These are phyloP conservation scores for Neonectria punicea DNA, from an alignment of 2,329 filamentous ascomycete genomes.

Conservation along the genomic window DNA sequence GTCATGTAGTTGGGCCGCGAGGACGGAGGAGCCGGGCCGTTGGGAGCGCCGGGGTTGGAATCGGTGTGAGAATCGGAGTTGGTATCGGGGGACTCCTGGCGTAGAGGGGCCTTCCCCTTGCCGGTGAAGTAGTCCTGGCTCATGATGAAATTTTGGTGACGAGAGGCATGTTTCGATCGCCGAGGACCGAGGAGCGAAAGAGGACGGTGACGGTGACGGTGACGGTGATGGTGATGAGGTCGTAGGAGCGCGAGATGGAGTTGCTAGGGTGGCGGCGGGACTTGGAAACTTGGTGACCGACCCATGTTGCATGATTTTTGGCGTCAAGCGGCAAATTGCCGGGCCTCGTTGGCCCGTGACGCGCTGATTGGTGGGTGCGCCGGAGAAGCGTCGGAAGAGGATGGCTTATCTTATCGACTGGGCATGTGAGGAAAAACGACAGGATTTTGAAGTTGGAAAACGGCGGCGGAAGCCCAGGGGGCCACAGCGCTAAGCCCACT, in stretches of 20 bases:
- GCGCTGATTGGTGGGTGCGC: constrained; percentile 43
- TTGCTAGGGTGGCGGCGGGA: constrained; percentile 26
- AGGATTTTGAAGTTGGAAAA: not conserved
- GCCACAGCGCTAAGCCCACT: constrained; percentile 17
- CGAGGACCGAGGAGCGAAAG: constrained; percentile 25
- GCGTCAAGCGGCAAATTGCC: constrained; percentile 43
- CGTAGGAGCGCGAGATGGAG: constrained; percentile 34
- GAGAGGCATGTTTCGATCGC: constrained; percentile 48
- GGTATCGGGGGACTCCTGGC: constrained; percentile 40
- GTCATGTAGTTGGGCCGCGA: constrained; percentile 80
- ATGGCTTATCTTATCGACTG: constrained; percentile 43
- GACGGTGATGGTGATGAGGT: constrained; percentile 33
- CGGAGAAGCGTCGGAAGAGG: constrained; percentile 41
- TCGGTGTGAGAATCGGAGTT: constrained; percentile 40
- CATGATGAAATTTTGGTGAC: constrained; percentile 56
- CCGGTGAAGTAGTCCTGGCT: constrained; percentile 68
- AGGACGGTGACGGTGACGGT: constrained; percentile 27
- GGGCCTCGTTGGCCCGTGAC: constrained; percentile 36
- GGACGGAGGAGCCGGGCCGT: constrained; percentile 41
- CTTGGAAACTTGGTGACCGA: constrained; percentile 37
- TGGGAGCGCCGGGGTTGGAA: constrained; percentile 35
- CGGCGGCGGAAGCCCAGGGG: constrained; percentile 4
- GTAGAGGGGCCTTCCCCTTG: constrained; percentile 62
- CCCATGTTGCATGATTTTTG: constrained; percentile 47
- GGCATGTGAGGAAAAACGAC: constrained; percentile 18